Percentiles rank a stretch among this genome's conserved stretches.
Evolutionary conservation across 352 stramenopile genomes (phyloP).

Genomic region (Peronospora tabacina): DNA sequence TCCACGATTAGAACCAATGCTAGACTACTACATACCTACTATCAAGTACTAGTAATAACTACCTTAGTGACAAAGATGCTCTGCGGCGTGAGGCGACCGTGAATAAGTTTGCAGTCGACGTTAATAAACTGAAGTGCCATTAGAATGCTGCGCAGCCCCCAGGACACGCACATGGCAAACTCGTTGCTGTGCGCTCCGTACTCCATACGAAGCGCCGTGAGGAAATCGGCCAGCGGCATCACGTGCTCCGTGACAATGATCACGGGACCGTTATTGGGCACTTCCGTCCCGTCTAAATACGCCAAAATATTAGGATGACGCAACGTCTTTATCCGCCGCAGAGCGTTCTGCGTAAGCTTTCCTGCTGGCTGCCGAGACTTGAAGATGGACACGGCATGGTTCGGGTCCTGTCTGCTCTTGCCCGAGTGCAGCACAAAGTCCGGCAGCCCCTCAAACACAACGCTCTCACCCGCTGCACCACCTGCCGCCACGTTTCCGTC

Average conservation of each 20-base stretch:
- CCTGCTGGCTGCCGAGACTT: conserved; percentile 79
- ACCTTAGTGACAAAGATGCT: conserved; percentile 92
- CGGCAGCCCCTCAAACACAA: conserved; percentile 53
- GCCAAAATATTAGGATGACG: conserved; percentile 91
- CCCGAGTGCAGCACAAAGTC: conserved; percentile 85
- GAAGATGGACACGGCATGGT: conserved; percentile 86
- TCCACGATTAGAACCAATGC: neutral
- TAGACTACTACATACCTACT: conserved; percentile 1
- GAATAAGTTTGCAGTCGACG: conserved; percentile 89
- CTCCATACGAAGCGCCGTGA: conserved; percentile 63
- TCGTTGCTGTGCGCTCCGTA: conserved; percentile 54
- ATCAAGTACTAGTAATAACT: neutral
- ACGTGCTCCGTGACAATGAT: conserved; percentile 94
- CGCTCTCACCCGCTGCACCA: conserved; percentile 25
- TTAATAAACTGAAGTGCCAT: conserved; percentile 91
- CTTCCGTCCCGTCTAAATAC: conserved; percentile 76
- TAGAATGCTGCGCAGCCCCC: conserved; percentile 90
- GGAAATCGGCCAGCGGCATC: conserved; percentile 83
- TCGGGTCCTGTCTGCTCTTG: conserved; percentile 74
- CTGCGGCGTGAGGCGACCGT: conserved; percentile 84
- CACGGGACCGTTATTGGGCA: conserved; percentile 77
- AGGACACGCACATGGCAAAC: conserved; percentile 85
- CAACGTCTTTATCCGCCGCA: conserved; percentile 89
- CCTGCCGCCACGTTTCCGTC: conserved; percentile 42
- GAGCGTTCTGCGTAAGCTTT: conserved; percentile 85